Evolutionary conservation across 2,329 filamentous ascomycete genomes (phyloP).

Genomic region (Alternaria sp.): DNA sequence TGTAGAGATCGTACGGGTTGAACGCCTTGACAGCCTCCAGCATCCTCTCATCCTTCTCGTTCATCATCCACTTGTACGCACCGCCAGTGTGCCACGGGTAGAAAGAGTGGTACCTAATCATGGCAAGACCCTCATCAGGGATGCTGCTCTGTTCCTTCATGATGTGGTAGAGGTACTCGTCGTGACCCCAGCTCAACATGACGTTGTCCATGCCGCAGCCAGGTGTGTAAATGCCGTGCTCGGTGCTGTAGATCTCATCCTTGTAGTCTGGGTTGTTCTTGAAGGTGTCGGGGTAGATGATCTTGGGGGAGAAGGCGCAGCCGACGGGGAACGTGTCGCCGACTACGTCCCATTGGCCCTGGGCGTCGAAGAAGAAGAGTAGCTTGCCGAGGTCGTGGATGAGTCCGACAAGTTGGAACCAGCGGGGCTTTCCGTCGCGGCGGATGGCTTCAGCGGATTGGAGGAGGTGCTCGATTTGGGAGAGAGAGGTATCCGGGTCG

Average conservation of each 20-base stretch:
- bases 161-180: conserved; percentile 87
- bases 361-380: conserved; percentile 80
- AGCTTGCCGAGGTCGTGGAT: conserved; percentile 84
- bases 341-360: conserved; percentile 92
- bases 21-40: conserved; percentile 83
- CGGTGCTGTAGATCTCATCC: conserved; percentile 76
- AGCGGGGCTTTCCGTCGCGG: conserved; percentile 80
- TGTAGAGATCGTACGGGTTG: conserved; percentile 91
- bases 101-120: conserved; percentile 93
- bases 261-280: conserved; percentile 75
- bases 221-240: conserved; percentile 79
- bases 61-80: conserved; percentile 84
- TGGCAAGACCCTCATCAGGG: conserved; percentile 82
- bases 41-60: conserved; percentile 80
- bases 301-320: conserved; percentile 75
- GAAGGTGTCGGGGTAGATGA: conserved; percentile 85
- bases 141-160: conserved; percentile 82
- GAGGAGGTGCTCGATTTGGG: conserved; percentile 88
- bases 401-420: conserved; percentile 81
- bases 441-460: conserved; percentile 91
- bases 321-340: conserved; percentile 85
- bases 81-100: conserved; percentile 89
- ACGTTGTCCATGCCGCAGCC: conserved; percentile 86
- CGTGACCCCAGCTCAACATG: conserved; percentile 90
- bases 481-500: conserved; percentile 86